Evolutionary conservation across 164 flowering plant species (phyloP).

Genomic region (Dillenia turbinata): DNA sequence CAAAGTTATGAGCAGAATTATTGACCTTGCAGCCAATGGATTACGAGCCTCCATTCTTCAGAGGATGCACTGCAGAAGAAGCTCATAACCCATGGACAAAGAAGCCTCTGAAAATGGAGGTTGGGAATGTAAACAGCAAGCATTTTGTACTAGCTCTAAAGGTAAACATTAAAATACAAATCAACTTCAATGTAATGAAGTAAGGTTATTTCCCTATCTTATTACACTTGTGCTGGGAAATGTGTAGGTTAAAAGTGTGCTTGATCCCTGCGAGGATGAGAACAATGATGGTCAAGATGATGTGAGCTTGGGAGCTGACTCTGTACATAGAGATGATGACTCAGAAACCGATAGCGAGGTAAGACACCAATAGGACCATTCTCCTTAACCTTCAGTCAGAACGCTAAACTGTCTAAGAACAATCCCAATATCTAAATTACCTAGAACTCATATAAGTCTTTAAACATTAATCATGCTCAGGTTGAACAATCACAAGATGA

Average conservation of each 20-base stretch:
- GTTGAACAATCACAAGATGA: slow-evolving; percentile 46
- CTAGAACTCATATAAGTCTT: neutral
- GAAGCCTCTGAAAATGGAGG: slow-evolving; percentile 82
- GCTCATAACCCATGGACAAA: slow-evolving; percentile 63
- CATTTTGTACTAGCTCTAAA: slow-evolving; percentile 78
- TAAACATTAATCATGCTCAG: slow-evolving; percentile 24
- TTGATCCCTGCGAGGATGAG: slow-evolving; percentile 97
- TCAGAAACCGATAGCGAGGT: slow-evolving; percentile 83
- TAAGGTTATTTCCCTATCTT: too few species aligned
- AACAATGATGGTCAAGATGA: slow-evolving; percentile 57
- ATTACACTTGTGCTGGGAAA: neutral
- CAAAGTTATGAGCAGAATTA: neutral
- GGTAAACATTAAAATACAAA: slow-evolving; percentile 28
- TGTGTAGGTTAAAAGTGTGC: slow-evolving; percentile 82
- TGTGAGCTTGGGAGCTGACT: slow-evolving; percentile 70
- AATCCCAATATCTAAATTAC: neutral
- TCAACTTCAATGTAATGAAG: too few species aligned
- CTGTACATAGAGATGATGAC: slow-evolving; percentile 40
- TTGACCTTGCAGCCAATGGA: slow-evolving; percentile 68
- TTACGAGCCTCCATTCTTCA: slow-evolving; percentile 94
- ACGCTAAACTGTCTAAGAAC: too few species aligned
- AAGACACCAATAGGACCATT: neutral
- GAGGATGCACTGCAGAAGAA: slow-evolving; percentile 75
- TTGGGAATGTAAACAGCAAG: slow-evolving; percentile 96
- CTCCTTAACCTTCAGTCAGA: too few species aligned